phyloP scores from a whole-genome alignment of 192 early-diverging fungal genomes.

The Backusella tarrabulga region DNA sequence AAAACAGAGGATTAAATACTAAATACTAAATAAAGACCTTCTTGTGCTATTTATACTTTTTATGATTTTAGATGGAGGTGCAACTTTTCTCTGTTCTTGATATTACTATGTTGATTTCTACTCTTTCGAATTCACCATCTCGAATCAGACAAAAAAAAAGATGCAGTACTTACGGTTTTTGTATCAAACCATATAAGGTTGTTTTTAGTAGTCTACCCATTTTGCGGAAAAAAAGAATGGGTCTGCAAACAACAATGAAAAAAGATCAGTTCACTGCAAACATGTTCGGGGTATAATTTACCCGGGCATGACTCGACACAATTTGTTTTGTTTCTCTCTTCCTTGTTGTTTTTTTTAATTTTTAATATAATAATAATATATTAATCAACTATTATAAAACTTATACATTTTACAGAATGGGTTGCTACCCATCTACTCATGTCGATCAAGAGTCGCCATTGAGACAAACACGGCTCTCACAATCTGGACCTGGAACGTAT shows the following conservation, averaged over 20 bases:
- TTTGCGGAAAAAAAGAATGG: too few species aligned
- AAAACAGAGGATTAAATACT: too few species aligned
- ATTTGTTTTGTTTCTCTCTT: neutral
- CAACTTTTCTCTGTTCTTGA: too few species aligned
- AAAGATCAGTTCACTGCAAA: neutral
- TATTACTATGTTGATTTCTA: neutral
- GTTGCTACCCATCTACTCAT: constrained; percentile 1
- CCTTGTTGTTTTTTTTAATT: neutral
- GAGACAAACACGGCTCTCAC: neutral
- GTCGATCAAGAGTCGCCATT: neutral
- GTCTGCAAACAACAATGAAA: too few species aligned
- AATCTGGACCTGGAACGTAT: neutral
- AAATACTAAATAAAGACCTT: too few species aligned
- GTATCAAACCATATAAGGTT: too few species aligned
- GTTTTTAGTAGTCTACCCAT: too few species aligned
- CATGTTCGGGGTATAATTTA: neutral
- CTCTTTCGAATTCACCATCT: neutral
- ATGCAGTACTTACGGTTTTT: neutral
- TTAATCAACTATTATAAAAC: neutral
- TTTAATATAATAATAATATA: neutral
- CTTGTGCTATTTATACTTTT: too few species aligned
- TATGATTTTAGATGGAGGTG: too few species aligned
- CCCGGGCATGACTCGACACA: neutral
- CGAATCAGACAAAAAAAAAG: neutral
- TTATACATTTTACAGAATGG: neutral